Evolutionary conservation across 2,329 filamentous ascomycete species (phyloP), one percentile per base, ranked within the genome.

Genomic region (Fusarium begoniae): DNA sequence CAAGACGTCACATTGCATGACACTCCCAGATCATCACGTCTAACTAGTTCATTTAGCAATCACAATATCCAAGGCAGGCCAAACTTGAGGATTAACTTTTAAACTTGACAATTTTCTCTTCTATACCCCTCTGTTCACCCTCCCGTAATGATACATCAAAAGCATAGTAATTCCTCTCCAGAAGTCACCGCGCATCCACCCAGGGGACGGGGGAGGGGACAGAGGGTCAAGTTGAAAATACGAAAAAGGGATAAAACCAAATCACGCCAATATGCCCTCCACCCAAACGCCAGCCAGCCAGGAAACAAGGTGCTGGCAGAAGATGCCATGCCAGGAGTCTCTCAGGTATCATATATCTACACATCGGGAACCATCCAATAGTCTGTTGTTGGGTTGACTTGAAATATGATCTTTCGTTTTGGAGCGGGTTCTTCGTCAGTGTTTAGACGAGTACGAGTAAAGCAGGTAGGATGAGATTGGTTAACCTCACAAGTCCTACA

Each of bases 331-430:
- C 77, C 75, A 76, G 62, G 69, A 78, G 76, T 78, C 77, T 79
- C 77, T 79, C 78, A 81, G 80, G 78, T 82, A 82, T 82, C 77
- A 79, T 78, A 79, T 78, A 77, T 77, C 75, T 78, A 79, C 76
- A 78, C 77, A 73, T 74, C 73, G 67, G 70, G 74, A 77, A 75
- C 74, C 74, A 61, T 77, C 75, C 76, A 77, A 72, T 71, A 72
- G 67, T 74, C 63, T 62, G 41, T 66, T 53, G 66, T 66, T 59
- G 63, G 56, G 61, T 75, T 73, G 69, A 59, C 70, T 72, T 74
- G 72, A 57, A 66, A 64, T 63, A 67, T 69, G 65, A 61, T 64
- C 63, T 70, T 72, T 66, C 47, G 57, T 66, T 60, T 75, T 69
- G 66, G 69, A 63, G 63, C 51, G 71, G 75, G 63, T 77, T 63